Conservation (phyloP, 169 alveolate genomes). For the Cryptosporidium parvum region DNA sequence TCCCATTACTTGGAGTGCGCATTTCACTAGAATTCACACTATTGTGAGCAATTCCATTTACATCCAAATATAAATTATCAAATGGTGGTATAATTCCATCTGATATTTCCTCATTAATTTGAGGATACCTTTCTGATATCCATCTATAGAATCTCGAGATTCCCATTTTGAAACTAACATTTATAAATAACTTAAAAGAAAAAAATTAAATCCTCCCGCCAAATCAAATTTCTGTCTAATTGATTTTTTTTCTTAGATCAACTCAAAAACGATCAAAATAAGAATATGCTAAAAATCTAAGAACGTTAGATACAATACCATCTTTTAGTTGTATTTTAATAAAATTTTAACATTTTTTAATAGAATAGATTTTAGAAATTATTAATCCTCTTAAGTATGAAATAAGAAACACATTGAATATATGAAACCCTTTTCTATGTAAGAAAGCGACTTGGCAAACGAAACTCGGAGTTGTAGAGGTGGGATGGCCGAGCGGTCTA, state of each 20-base stretch:
- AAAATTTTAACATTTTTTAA: too few species aligned
- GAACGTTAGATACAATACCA: neutral
- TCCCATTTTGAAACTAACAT: conserved; percentile 84
- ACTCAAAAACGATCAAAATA: neutral
- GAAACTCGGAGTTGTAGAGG: neutral
- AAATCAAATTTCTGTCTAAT: neutral
- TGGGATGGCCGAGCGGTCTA: conserved; percentile 79
- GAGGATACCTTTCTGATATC: conserved; percentile 92
- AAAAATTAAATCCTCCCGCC: neutral
- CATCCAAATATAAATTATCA: conserved; percentile 94
- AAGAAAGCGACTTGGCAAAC: neutral
- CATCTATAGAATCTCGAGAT: conserved; percentile 91
- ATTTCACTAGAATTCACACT: conserved; percentile 90
- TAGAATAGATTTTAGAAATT: too few species aligned
- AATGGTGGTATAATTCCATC: conserved; percentile 82
- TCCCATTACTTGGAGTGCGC: conserved; percentile 81
- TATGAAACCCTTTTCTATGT: neutral
- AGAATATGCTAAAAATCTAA: neutral
- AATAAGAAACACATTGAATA: neutral
- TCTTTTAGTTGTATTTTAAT: neutral
- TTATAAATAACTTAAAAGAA: neutral
- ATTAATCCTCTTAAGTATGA: neutral
- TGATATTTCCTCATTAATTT: conserved; percentile 84
- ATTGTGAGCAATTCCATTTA: conserved; percentile 96
- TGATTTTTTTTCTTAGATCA: neutral